Percentiles rank a stretch among this genome's conserved stretches.
phyloP scores from a whole-genome alignment of 345 rosid species.

The Salix dunnii region DNA sequence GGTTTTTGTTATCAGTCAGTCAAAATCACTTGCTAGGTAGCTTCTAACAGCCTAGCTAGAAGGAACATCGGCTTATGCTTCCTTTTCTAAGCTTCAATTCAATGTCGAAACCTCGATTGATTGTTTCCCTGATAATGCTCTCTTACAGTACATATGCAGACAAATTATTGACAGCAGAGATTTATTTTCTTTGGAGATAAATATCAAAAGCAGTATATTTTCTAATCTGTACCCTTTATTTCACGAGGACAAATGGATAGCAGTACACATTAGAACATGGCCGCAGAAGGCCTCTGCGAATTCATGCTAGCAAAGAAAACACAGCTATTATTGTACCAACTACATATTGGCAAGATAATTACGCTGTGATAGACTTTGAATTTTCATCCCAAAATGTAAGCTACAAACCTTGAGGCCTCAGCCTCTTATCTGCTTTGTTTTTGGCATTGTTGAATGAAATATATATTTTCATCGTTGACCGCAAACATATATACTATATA shows the following conservation, averaged over 20 bases:
- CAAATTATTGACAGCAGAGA: background rate
- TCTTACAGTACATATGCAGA: background rate
- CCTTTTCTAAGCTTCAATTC: background rate
- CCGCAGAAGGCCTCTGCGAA: background rate
- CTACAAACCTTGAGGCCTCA: background rate
- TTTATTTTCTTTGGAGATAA: background rate
- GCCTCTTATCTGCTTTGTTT: background rate
- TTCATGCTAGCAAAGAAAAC: too few relatives aligned
- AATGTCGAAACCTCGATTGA: background rate
- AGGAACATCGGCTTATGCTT: background rate
- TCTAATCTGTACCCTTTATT: background rate
- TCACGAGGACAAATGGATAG: too few relatives aligned
- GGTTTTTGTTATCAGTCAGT: background rate
- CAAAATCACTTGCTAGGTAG: background rate
- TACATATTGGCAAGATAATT: background rate
- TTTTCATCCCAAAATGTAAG: background rate
- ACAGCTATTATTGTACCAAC: too few relatives aligned
- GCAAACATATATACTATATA: background rate
- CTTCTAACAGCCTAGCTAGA: background rate
- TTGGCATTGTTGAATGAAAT: background rate
- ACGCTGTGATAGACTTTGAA: background rate
- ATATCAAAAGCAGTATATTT: background rate
- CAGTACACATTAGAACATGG: background rate
- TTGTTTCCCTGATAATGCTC: background rate
- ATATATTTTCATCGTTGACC: background rate